Conservation (phyloP, 805 yeast genomes). For the Starmerella apis region DNA sequence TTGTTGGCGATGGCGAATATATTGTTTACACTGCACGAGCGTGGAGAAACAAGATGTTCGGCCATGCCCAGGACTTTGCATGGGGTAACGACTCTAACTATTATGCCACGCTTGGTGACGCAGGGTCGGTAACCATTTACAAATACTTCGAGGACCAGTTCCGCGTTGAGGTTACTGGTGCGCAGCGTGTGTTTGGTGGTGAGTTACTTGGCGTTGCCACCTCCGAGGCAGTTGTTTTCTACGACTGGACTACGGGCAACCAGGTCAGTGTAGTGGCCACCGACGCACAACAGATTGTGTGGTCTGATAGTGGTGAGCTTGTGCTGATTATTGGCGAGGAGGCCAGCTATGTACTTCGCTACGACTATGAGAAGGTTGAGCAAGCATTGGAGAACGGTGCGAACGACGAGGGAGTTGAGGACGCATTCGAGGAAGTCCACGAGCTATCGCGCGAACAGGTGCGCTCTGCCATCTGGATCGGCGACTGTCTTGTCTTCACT, state of each 20-base stretch:
- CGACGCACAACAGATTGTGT: conserved; percentile 58
- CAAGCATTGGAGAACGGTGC: conserved; percentile 50
- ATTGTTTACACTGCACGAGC: conserved; percentile 93
- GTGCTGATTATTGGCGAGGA: conserved; percentile 67
- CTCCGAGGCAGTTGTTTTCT: conserved; percentile 75
- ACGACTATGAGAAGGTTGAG: conserved; percentile 54
- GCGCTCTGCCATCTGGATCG: conserved; percentile 89
- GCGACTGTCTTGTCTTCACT: conserved; percentile 91
- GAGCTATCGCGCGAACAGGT: conserved; percentile 66
- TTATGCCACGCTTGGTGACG: conserved; percentile 70
- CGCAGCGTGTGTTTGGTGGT: conserved; percentile 80
- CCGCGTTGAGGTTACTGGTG: conserved; percentile 50
- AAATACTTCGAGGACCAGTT: conserved; percentile 65
- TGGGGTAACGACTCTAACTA: conserved; percentile 90
- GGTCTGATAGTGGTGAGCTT: conserved; percentile 91
- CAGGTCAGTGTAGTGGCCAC: conserved; percentile 85
- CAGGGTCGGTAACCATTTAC: conserved; percentile 55
- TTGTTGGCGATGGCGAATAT: conserved; percentile 96
- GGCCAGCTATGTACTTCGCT: conserved; percentile 61
- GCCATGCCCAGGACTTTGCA: conserved; percentile 78
- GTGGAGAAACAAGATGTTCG: conserved; percentile 93
- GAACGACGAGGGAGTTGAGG: conserved; percentile 68
- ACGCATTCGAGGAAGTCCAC: conserved; percentile 69
- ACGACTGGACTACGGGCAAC: conserved; percentile 84
- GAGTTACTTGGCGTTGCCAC: conserved; percentile 68